Evolutionary conservation across 768 basidiomycete species (phyloP), one percentile per base, ranked within the genome.

Genomic region (Mycena pura): DNA sequence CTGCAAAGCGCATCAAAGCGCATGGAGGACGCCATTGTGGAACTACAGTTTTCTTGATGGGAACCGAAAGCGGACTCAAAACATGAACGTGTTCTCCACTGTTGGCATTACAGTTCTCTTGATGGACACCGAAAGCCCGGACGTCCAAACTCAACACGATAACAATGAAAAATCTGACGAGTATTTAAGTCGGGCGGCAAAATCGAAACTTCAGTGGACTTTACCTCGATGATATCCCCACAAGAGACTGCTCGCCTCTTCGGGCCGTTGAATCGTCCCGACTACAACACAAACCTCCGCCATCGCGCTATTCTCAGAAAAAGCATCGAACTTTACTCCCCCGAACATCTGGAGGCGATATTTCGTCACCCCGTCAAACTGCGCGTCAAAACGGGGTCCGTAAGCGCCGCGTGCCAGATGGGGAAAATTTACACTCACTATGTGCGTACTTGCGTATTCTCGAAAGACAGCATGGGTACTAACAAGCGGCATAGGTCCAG

Each of bases 241-340:
- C n/a, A 36, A 36, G 9, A 9, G 9, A 36, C 9, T 9, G 9
- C 17, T 36, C 10, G 9, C 9, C 34, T 36, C 27, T 19, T 13
- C 34, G 43, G 59, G 2, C 59, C 54, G 19, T 60, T 51, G 9
- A 25, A 54, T 43, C 36, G 27, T 1, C 59, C 57, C 19, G 28
- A 25, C 2, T 24, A 3, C 14, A 31, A 32, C 2, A 40, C 27
- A 2, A 60, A 47, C 40, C 41, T 45, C 11, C 43, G 58, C 41
- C 49, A 51, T 11, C 32, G 19, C 13, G 41, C 43, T 29, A 8
- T 52, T 29, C 14, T 60, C 1, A 43, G 51, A 43, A 60, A 54
- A 19, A 25, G 44, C 0, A 21, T 60, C 50, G 59, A 60, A 19
- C 15, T 52, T 5, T 13, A 1, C 28, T 6, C 40, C n/a, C 15